These are phyloP conservation scores for Didymella lethalis DNA, from an alignment of 2,329 filamentous ascomycete species.

Conservation along the genomic window DNA sequence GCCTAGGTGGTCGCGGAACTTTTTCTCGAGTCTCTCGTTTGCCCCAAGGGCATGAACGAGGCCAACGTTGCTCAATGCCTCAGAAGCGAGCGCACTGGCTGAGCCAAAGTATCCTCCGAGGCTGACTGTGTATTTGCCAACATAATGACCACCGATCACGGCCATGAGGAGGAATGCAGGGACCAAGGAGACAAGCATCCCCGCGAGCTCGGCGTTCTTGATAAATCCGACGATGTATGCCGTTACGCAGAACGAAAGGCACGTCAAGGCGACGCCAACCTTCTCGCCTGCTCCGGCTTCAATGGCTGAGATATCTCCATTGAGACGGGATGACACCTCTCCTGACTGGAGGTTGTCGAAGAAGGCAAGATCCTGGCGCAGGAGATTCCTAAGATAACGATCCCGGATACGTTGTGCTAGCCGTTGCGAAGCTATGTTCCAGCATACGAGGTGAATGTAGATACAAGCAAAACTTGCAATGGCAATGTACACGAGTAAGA, in stretches of 20 bases:
- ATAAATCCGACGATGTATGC: constrained; percentile 73
- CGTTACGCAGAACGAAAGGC: constrained; percentile 70
- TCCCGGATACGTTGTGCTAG: constrained; percentile 69
- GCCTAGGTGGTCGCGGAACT: constrained; percentile 63
- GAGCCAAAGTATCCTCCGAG: constrained; percentile 63
- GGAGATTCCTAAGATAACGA: constrained; percentile 65
- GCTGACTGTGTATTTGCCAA: constrained; percentile 59
- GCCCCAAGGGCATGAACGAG: constrained; percentile 72
- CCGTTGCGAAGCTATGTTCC: constrained; percentile 70
- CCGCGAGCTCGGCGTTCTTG: constrained; percentile 68
- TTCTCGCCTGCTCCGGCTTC: constrained; percentile 75
- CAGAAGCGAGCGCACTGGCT: constrained; percentile 69
- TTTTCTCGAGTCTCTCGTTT: constrained; percentile 64
- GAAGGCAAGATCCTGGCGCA: constrained; percentile 69
- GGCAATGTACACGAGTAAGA: constrained; percentile 69
- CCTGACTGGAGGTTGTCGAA: constrained; percentile 70
- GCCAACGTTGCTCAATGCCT: constrained; percentile 66
- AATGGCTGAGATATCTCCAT: constrained; percentile 71
- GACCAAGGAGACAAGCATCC: constrained; percentile 68
- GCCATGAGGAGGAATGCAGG: constrained; percentile 70
- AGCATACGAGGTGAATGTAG: constrained; percentile 70
- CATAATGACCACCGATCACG: constrained; percentile 62
- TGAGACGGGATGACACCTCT: constrained; percentile 69
- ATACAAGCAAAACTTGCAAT: constrained; percentile 70
- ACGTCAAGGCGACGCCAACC: constrained; percentile 70